Evolutionary conservation across 257 asterid species (phyloP), one percentile per base, ranked within the genome.

Genomic region (Penstemon davidsonii): DNA sequence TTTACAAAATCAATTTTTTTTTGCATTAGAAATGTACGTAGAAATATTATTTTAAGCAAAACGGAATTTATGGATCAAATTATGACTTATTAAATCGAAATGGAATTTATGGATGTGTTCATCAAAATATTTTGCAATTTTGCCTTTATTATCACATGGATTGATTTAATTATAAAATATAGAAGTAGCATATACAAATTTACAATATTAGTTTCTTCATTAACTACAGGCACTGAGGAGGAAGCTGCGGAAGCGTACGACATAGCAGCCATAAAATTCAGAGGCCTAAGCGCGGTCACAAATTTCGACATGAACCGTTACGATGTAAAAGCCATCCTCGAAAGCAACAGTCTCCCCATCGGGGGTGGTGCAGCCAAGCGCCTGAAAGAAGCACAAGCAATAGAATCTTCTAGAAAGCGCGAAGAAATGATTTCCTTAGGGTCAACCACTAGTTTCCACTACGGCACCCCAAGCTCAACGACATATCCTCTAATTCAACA

Each of bases 221-320:
- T 25, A 15, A 25, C 38, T 46, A 42, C 73, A 92, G 97, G 93
- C 75, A 92, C 96, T 0, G 97, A 89, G 68, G 98, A 89, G 56
- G 98, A 92, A 84, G 98, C 98, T 0, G 98, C 98, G 2, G 98
- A 92, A 68, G 98, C 98, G 5, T 92, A 92, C 60, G 98, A 92
- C 75, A 79, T 92, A 0, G 98, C 98, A 3, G 97, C 97, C 5
- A 85, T 91, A 63, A 91, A 91, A 60, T 91, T 91, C 85, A 67
- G 97, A 41, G 97, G 97, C 3, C 90, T 89, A 0, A 89, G 66
- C 43, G 98, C 98, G 0, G 96, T 92, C 0, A 92, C 96, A 1
- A 92, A 92, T 69, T 92, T 92, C 40, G 98, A 92, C 75, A 92
- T 92, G 88, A 86, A 68, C 74, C 98, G 98, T 0, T 92, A 92